Percentiles rank a stretch among this genome's conserved stretches.
Evolutionary conservation across 768 basidiomycete species (phyloP).

Genomic region (Bullera alba): DNA sequence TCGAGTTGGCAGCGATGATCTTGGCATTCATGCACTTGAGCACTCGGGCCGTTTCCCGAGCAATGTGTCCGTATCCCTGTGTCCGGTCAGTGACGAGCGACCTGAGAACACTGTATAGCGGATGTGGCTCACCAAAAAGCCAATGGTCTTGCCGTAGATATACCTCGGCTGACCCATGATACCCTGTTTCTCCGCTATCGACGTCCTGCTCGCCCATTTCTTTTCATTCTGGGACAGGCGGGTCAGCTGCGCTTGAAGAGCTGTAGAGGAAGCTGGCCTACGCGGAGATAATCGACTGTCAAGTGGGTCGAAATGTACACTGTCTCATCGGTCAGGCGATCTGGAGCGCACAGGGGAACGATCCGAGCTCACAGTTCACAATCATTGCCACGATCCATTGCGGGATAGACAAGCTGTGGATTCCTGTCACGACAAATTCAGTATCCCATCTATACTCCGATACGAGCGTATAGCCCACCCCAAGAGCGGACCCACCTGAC

Average conservation of each 20-base stretch:
- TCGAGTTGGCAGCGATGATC: slow-evolving; percentile 44
- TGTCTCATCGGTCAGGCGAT: too few relatives aligned
- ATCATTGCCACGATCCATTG: slow-evolving; percentile 34
- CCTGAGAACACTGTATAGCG: neutral
- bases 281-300: neutral
- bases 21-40: slow-evolving; percentile 36
- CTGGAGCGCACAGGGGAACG: too few relatives aligned
- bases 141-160: slow-evolving; percentile 42
- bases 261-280: neutral
- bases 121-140: slow-evolving; percentile 32
- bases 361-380: slow-evolving; percentile 22
- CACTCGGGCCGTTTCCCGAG: slow-evolving; percentile 42
- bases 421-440: slow-evolving; percentile 20
- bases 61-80: slow-evolving; percentile 44
- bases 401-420: slow-evolving; percentile 39
- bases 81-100: neutral
- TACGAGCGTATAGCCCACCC: too few relatives aligned
- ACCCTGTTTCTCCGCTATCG: neutral
- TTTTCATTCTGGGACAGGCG: neutral
- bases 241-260: neutral
- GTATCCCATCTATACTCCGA: neutral
- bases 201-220: slow-evolving; percentile 6
- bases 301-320: neutral
- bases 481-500: slow-evolving; percentile 23
- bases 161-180: slow-evolving; percentile 7